These are phyloP conservation scores for Botrytis medusae DNA, from an alignment of 2,329 filamentous ascomycete genomes.

Conservation along the genomic window DNA sequence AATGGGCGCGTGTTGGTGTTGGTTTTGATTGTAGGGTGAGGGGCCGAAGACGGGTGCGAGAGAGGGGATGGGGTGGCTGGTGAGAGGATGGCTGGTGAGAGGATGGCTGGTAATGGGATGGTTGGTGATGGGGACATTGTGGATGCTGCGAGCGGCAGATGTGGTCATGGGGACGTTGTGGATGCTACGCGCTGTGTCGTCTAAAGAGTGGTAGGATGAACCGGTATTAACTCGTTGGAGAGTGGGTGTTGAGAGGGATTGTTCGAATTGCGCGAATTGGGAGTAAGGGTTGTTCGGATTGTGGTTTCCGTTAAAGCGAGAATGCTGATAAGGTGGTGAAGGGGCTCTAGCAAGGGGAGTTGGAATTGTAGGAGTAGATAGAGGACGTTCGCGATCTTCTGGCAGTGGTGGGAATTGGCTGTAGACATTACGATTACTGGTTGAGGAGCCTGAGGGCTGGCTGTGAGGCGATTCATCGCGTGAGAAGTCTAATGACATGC, in stretches of 20 bases:
- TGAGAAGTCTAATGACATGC: not conserved
- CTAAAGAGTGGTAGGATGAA: conserved; percentile 12
- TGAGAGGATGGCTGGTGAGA: not conserved
- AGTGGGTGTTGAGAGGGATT: conserved; percentile 18
- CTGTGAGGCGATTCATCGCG: conserved; percentile 2
- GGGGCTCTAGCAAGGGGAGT: not conserved
- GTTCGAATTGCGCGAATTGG: conserved; percentile 21
- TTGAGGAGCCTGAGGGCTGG: not conserved
- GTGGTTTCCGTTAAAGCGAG: not conserved
- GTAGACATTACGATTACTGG: not conserved
- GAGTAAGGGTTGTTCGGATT: conserved; percentile 20
- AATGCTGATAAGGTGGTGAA: not conserved
- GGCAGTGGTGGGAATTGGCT: conserved; percentile 7
- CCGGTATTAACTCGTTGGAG: conserved; percentile 15
- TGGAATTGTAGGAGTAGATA: conserved; percentile 17
- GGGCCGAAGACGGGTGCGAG: not conserved
- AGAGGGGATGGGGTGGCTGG: not conserved
- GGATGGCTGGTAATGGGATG: not conserved
- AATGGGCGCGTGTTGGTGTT: not conserved
- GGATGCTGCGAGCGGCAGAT: not conserved
- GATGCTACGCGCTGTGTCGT: conserved; percentile 1
- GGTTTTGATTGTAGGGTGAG: conserved; percentile 1
- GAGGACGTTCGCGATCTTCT: conserved; percentile 13
- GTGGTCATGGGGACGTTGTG: not conserved
- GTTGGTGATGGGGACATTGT: not conserved